A percentile compares a stretch with the other conserved stretches of the same genome.
These are phyloP conservation scores for Jamesozyma gamospora DNA, from an alignment of 805 yeast species.

Conservation along the genomic window DNA sequence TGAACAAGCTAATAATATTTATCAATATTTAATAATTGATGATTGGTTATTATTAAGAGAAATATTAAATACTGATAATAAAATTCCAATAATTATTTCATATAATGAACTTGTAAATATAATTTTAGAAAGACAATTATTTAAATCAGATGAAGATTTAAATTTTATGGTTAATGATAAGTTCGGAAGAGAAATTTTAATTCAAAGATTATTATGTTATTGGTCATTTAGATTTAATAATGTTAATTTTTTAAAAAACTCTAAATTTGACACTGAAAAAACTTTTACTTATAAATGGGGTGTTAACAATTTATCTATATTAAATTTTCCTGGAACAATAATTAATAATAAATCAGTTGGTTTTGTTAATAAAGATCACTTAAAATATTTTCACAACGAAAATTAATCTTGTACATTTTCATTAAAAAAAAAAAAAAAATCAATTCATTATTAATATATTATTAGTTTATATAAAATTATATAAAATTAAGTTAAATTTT, in stretches of 20 bases:
- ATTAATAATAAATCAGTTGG: not conserved
- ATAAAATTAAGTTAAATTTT: conserved; percentile 24
- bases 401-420: too few relatives aligned
- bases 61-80: conserved; percentile 6
- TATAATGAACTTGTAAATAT: conserved; percentile 43
- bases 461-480: too few relatives aligned
- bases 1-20: conserved; percentile 39
- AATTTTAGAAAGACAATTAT: conserved; percentile 48
- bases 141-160: conserved; percentile 30
- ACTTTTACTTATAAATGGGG: conserved; percentile 31
- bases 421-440: not conserved
- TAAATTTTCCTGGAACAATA: conserved; percentile 20
- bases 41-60: conserved; percentile 21
- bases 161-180: conserved; percentile 28
- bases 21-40: conserved; percentile 37
- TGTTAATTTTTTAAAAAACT: conserved; percentile 8
- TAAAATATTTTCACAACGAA: not conserved
- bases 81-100: conserved; percentile 20
- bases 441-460: too few relatives aligned
- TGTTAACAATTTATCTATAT: conserved; percentile 19
- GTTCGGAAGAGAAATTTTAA: conserved; percentile 31
- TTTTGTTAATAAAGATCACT: not conserved
- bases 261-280: conserved; percentile 12
- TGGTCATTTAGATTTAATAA: conserved; percentile 33
- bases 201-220: conserved; percentile 32